Percentiles rank a stretch among this genome's conserved stretches.
phyloP scores from a whole-genome alignment of 2,329 filamentous ascomycete genomes.

The Cylindrodendrum hubeiense region DNA sequence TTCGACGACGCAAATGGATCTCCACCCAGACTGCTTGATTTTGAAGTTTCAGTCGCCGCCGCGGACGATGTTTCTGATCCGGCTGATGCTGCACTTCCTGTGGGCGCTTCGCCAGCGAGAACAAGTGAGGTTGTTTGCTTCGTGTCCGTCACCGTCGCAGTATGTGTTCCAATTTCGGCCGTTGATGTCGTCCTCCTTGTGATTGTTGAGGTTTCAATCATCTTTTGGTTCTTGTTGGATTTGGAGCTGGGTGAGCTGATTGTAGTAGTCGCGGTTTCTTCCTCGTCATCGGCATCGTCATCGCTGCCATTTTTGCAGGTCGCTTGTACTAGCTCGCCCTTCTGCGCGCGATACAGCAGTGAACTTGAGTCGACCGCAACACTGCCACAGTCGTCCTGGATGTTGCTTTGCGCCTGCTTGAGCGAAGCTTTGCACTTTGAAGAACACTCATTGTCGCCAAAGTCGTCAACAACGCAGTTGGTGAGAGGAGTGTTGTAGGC shows the following conservation, averaged over 20 bases:
- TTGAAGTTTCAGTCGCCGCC: conserved; percentile 7
- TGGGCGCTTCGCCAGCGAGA: conserved; percentile 4
- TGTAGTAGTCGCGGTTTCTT: conserved; percentile 20
- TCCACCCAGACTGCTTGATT: conserved; percentile 20
- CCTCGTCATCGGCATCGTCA: conserved; percentile 21
- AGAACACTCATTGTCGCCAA: conserved; percentile 56
- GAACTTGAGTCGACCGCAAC: conserved; percentile 45
- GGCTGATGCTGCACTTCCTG: neutral
- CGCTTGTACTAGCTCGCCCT: conserved; percentile 51
- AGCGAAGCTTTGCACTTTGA: conserved; percentile 49
- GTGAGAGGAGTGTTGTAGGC: conserved; percentile 57
- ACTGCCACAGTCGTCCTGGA: conserved; percentile 44
- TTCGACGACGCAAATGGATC: conserved; percentile 25
- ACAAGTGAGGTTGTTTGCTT: conserved; percentile 18
- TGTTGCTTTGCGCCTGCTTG: conserved; percentile 41
- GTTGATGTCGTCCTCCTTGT: neutral
- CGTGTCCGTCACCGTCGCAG: neutral
- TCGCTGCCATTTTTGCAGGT: conserved; percentile 45
- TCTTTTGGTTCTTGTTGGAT: conserved; percentile 30
- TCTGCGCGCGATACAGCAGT: conserved; percentile 52
- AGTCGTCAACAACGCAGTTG: conserved; percentile 50
- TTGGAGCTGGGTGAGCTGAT: conserved; percentile 9
- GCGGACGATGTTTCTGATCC: conserved; percentile 2
- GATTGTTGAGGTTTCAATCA: conserved; percentile 28
- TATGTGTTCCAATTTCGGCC: neutral